Evolutionary conservation across 2,329 filamentous ascomycete species (phyloP).

Genomic region (Fusarium sp.): DNA sequence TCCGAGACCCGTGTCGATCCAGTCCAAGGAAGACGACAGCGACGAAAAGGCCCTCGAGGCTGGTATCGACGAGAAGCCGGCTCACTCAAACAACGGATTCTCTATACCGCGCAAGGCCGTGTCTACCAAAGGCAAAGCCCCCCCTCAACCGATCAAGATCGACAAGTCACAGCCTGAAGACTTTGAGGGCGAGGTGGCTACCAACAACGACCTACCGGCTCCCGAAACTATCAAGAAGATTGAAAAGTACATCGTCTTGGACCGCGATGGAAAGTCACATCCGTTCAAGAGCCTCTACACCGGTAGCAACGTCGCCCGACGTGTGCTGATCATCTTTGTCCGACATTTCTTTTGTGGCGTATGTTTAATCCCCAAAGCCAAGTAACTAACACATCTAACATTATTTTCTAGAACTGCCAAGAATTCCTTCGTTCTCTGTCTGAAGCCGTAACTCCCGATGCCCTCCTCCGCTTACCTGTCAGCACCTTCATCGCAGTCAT

Average conservation of each 20-base stretch:
- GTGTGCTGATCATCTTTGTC: conserved; percentile 81
- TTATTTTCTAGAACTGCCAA: conserved; percentile 75
- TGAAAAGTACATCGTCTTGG: conserved; percentile 72
- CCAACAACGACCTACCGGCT: conserved; percentile 70
- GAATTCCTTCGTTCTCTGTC: conserved; percentile 79
- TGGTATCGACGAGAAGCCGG: conserved; percentile 14
- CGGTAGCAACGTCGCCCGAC: conserved; percentile 66
- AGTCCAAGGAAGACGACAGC: conserved; percentile 7
- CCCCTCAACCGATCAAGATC: conserved; percentile 51
- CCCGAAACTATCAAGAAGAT: conserved; percentile 65
- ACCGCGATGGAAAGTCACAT: conserved; percentile 71
- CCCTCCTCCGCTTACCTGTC: conserved; percentile 66
- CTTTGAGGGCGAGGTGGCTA: conserved; percentile 70
- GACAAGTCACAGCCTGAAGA: conserved; percentile 63
- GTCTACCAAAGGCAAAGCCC: conserved; percentile 35
- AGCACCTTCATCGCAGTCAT: conserved; percentile 78
- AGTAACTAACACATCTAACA: conserved; percentile 23
- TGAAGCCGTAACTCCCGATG: conserved; percentile 68
- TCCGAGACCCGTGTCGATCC: conserved; percentile 9
- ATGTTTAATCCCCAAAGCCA: conserved; percentile 54
- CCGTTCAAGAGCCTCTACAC: conserved; percentile 76
- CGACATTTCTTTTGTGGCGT: conserved; percentile 88
- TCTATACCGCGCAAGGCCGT: conserved; percentile 38
- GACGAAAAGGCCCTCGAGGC: conserved; percentile 27
- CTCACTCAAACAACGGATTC: conserved; percentile 11